Evolutionary conservation across 2,329 filamentous ascomycete species (phyloP).

Genomic region (Alternaria infectoria): DNA sequence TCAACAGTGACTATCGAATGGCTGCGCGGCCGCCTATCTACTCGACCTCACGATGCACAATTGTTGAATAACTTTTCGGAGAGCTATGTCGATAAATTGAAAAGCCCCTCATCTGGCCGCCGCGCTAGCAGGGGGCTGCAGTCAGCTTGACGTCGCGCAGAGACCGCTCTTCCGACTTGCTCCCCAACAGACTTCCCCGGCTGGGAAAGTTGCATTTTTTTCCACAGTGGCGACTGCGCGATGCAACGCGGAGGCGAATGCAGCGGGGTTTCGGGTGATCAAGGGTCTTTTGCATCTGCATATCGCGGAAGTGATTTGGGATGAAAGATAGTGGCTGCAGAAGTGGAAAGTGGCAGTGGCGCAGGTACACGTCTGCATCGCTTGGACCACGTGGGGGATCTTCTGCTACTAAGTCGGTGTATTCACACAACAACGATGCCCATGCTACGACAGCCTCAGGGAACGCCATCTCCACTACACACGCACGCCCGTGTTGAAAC

Average conservation of each 20-base stretch:
- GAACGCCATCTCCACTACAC: background rate
- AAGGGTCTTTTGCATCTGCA: background rate
- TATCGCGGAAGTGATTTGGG: background rate
- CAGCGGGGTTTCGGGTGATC: background rate
- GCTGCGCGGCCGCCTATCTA: slow-evolving; percentile 4
- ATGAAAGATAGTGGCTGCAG: background rate
- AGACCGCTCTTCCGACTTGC: slow-evolving; percentile 17
- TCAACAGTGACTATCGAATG: slow-evolving; percentile 3
- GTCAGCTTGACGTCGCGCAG: slow-evolving; percentile 18
- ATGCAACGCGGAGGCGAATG: slow-evolving; percentile 3
- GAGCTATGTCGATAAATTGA: slow-evolving; percentile 29
- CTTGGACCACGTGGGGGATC: slow-evolving; percentile 25
- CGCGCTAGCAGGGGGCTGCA: slow-evolving; percentile 23
- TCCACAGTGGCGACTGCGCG: slow-evolving; percentile 25
- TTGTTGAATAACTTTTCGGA: slow-evolving; percentile 33
- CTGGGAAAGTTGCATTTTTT: slow-evolving; percentile 7
- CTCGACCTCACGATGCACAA: slow-evolving; percentile 32
- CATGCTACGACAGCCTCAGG: background rate
- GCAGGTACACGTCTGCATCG: slow-evolving; percentile 7
- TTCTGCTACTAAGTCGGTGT: slow-evolving; percentile 1
- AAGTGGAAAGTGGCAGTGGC: background rate
- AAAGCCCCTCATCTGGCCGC: slow-evolving; percentile 28
- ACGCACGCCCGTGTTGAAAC: background rate
- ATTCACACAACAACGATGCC: slow-evolving; percentile 3
- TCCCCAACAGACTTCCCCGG: slow-evolving; percentile 32